Base-by-base conservation (phyloP, 202 grass and related monocot species). In the Sporobolus alterniflorus region DNA sequence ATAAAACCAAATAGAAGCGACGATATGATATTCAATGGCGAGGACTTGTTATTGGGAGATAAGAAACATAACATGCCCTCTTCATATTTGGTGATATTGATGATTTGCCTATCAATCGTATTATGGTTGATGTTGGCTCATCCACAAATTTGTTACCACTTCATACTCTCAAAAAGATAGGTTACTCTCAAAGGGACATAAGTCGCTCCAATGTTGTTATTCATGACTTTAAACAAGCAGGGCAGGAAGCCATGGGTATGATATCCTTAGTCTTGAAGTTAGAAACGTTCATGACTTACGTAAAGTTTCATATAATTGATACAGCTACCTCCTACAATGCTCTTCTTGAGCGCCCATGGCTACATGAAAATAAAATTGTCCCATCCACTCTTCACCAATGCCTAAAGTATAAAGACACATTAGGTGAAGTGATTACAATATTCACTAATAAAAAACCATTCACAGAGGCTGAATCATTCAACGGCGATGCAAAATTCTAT, bases 51-150 rank as follows among this genome's bases (percentile, higher is more conserved):
- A 39, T 39, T 39, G 36, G 36, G 36, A 39, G 6, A 39, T 4
- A 39, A 39, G 8, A 83, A 46, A 0, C 71, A 83, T 3, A 83
- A 67, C 1, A 10, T 33, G 0, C 34, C 62, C 48, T 83, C 0
- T 47, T 83, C 0, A 83, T 83, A 61, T 75, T 43, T 0, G 61
- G 71, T 4, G 71, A 75, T 7, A 83, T 75, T 8, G 18, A 83
- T 44, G 60, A 67, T 5, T 5, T 52, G 0, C 60, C 47, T 0
- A 33, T 2, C 7, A 67, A 83, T 44, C 60, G 24, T 0, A 75
- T 75, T 0, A 75, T 83, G 71, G 30, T 83, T 7, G 46, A 74
- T 17, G 70, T 44, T 2, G 44, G 43, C 6, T 73, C 31, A 0
- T 1, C 80, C 1, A 74, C 74, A 54, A 83, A 74, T 8, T 55